Conservation (phyloP, 106 monocot species). For the Acorus calamus region DNA sequence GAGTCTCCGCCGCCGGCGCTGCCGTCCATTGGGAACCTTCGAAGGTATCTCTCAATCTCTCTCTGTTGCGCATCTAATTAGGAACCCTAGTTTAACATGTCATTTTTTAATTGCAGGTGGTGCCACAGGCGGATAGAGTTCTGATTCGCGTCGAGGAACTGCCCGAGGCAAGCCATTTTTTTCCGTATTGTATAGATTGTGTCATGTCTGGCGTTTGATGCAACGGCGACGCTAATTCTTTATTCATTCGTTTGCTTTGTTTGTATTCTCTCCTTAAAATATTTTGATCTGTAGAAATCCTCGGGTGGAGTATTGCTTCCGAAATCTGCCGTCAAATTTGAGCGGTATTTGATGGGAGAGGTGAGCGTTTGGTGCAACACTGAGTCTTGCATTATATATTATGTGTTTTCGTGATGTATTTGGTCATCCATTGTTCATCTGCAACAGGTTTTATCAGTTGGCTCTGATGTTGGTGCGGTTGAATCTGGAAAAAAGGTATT, state of each 20-base stretch:
- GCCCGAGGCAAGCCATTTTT: constrained; percentile 49
- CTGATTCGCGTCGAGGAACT: constrained; percentile 84
- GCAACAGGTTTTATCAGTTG: constrained; percentile 71
- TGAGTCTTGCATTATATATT: no score
- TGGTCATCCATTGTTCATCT: background rate
- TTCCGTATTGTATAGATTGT: background rate
- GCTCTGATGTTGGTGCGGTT: constrained; percentile 68
- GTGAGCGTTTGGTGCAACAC: constrained; percentile 23
- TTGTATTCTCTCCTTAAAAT: background rate
- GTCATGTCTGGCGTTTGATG: background rate
- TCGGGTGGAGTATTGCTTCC: constrained; percentile 87
- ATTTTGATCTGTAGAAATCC: constrained; percentile 52
- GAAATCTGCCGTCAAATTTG: constrained; percentile 97
- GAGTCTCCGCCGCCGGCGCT: constrained; percentile 29
- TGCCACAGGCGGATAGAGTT: constrained; percentile 88
- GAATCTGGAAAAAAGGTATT: constrained; percentile 80
- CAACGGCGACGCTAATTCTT: background rate
- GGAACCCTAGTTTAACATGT: background rate
- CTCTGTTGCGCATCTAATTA: background rate
- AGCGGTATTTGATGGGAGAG: constrained; percentile 93
- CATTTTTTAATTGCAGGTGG: constrained; percentile 42
- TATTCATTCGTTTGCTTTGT: background rate
- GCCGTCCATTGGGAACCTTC: constrained; percentile 56
- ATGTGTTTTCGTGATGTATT: background rate
- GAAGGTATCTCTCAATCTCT: constrained; percentile 26